A percentile compares a stretch with the other conserved stretches of the same genome.
Conservation (phyloP, 2,329 filamentous ascomycete genomes). For the Fusarium incarnatum region DNA sequence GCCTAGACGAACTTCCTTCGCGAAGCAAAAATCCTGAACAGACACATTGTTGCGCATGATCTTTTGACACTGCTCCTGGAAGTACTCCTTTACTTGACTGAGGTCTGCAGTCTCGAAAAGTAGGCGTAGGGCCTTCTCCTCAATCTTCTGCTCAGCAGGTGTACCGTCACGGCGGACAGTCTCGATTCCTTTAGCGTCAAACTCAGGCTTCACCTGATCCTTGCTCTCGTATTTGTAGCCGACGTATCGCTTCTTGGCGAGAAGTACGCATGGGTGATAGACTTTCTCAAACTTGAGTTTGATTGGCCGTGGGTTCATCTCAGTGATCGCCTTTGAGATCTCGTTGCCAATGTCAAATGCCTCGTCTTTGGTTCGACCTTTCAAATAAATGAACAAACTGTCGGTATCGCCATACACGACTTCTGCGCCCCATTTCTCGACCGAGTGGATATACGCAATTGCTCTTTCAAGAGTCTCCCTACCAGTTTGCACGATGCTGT, state of each 20-base stretch:
- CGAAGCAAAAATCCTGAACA: slow-evolving; percentile 96
- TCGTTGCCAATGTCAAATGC: slow-evolving; percentile 94
- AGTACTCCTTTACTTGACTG: slow-evolving; percentile 88
- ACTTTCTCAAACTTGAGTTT: slow-evolving; percentile 99
- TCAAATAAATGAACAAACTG: slow-evolving; percentile 90
- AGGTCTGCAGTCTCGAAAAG: slow-evolving; percentile 92
- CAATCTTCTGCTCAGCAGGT: slow-evolving; percentile 94
- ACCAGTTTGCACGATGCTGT: slow-evolving; percentile 97
- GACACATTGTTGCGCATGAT: slow-evolving; percentile 91
- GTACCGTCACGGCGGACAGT: slow-evolving; percentile 96
- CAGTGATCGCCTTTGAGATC: slow-evolving; percentile 87
- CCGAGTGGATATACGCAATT: slow-evolving; percentile 90
- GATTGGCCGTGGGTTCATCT: slow-evolving; percentile 88
- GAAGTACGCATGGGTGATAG: slow-evolving; percentile 91
- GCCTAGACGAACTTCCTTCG: slow-evolving; percentile 89
- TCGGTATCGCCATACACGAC: slow-evolving; percentile 99
- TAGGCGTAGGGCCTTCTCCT: slow-evolving; percentile 89
- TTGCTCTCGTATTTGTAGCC: slow-evolving; percentile 94
- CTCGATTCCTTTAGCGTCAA: slow-evolving; percentile 98
- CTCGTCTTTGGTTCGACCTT: slow-evolving; percentile 85
- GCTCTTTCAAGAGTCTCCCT: slow-evolving; percentile 94
- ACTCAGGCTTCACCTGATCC: slow-evolving; percentile 82
- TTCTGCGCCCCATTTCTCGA: slow-evolving; percentile 89
- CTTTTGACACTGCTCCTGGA: slow-evolving; percentile 89
- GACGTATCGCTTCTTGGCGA: slow-evolving; percentile 98